Percentiles rank a stretch among this genome's conserved stretches.
Evolutionary conservation across 768 basidiomycete genomes (phyloP).

Genomic region (Hemileccinum rubropunctum): DNA sequence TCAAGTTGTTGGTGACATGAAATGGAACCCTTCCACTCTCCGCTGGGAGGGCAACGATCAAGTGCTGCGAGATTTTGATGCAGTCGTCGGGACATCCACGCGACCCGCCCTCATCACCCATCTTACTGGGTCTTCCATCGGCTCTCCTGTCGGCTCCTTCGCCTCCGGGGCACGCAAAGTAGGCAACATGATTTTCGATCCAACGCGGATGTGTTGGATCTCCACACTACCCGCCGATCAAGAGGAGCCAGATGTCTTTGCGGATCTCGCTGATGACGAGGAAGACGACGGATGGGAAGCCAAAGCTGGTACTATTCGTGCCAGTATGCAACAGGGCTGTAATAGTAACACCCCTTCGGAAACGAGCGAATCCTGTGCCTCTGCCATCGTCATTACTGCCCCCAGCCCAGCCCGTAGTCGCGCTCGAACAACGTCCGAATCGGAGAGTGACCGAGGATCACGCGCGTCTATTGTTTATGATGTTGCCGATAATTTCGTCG

Average conservation of each 20-base stretch:
- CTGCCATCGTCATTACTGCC: conserved; percentile 36
- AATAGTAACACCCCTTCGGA: conserved; percentile 25
- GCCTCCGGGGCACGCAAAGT: conserved; percentile 83
- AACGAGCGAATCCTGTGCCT: conserved; percentile 22
- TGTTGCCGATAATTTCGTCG: conserved; percentile 71
- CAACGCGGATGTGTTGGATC: conserved; percentile 92
- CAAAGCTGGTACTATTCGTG: conserved; percentile 79
- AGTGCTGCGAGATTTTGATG: conserved; percentile 85
- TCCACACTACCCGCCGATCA: conserved; percentile 82
- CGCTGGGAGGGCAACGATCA: conserved; percentile 99
- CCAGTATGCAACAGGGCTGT: conserved; percentile 44
- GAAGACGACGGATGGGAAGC: conserved; percentile 69
- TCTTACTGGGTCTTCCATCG: conserved; percentile 82
- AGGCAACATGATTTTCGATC: conserved; percentile 98
- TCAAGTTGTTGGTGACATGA: conserved; percentile 95
- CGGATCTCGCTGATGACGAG: conserved; percentile 88
- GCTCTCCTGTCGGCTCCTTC: conserved; percentile 73
- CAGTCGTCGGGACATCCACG: conserved; percentile 72
- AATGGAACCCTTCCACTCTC: conserved; percentile 86
- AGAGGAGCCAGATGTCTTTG: conserved; percentile 95
- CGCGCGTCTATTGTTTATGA: conserved; percentile 77
- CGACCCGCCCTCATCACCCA: conserved; percentile 96
- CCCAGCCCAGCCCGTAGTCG: conserved; percentile 64
- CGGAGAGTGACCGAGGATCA: conserved; percentile 71
- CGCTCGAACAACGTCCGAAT: conserved; percentile 67